Conservation (phyloP, 345 rosid species). For the Dimocarpus longan region DNA sequence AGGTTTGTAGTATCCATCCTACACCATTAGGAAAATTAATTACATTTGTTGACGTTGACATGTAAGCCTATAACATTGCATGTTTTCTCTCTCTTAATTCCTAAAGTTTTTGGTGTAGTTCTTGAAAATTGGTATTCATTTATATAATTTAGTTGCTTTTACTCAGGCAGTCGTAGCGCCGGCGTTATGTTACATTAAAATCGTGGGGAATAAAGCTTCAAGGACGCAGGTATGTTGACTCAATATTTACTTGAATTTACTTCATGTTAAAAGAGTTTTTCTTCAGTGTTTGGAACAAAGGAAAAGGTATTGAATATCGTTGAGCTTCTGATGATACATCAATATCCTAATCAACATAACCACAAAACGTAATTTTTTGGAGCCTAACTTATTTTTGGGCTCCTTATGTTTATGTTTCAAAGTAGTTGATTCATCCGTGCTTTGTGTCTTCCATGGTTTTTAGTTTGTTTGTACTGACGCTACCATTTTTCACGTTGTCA, state of each 20-base stretch:
- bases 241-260: neutral
- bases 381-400: neutral
- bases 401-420: neutral
- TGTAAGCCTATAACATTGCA: neutral
- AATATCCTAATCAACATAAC: no score
- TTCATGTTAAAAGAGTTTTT: neutral
- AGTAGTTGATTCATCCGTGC: neutral
- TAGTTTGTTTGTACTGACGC: neutral
- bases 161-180: slow-evolving; percentile 81
- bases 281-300: neutral
- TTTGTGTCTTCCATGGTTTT: neutral
- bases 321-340: no score
- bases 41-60: no score
- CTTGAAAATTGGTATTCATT: neutral
- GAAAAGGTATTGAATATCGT: neutral
- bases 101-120: neutral
- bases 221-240: slow-evolving; percentile 52
- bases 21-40: neutral
- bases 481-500: neutral
- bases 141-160: slow-evolving; percentile 4
- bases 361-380: no score
- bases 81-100: neutral
- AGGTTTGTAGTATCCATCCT: neutral
- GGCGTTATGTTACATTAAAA: slow-evolving; percentile 73
- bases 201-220: slow-evolving; percentile 71